Base-by-base conservation (phyloP, 176 grass and related monocot genomes). In the Chrysopogon serrulatus region DNA sequence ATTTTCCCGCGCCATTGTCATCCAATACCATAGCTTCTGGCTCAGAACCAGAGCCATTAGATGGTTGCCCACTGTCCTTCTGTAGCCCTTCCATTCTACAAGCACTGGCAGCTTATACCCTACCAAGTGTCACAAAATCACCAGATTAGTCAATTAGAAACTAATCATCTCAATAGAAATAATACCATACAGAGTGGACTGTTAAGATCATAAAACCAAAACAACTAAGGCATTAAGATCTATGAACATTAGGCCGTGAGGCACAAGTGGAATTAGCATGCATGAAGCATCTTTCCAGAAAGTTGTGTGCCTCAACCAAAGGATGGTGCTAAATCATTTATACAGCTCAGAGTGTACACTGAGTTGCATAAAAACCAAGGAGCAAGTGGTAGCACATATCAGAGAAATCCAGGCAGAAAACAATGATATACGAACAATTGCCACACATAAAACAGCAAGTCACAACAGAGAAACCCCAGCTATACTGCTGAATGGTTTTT, bases 1-100 rank as follows among this genome's bases (percentile, higher is more conserved):
- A 63, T 51, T 27, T 76, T 35, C 67, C 82, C 28, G 34, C 81
- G 71, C 14, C 69, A 84, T 77, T 16, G 31, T 77, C 86, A 71
- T 91, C 86, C 18, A 88, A 1, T 32, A 21, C n/a, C 86, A 88
- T 84, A 40, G 43, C 10, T 37, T 91, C 86, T 19, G 40, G 54
- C 8, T 81, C 86, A 76, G 81, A 70, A 72, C 83, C 88, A 62
- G 45, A 41, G 7, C 37, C 43, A 73, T 71, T 59, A 51, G 79
- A 51, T 35, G 79, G 77, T 33, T 87, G 33, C 14, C 56, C 83
- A 10, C 34, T 71, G 34, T 87, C 77, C 66, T 67, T 70, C 15
- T 36, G 65, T 54, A 41, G 61, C 48, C 73, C 79, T 75, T 91
- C 86, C 86, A 91, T 88, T 51, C 2, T 51, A 24, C 30, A 65